Conservation (phyloP, 1,284 basidiomycete genomes). For the Xerocomus nothofagi region DNA sequence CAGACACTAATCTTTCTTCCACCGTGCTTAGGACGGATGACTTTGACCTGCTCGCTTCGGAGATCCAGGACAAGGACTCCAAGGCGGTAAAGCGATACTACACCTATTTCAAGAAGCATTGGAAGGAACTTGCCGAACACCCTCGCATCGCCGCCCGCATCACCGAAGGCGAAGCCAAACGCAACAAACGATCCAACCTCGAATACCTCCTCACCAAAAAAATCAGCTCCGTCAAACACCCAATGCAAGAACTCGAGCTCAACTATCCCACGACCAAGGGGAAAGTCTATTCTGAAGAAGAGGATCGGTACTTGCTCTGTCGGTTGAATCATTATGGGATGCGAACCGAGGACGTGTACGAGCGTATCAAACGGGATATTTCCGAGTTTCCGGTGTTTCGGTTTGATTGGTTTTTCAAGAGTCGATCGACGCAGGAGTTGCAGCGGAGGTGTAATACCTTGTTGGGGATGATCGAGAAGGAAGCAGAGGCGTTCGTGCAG, state of each 20-base stretch:
- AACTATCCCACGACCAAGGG: constrained; percentile 95
- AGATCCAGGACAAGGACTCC: constrained; percentile 85
- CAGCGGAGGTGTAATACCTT: constrained; percentile 89
- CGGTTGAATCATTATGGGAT: constrained; percentile 92
- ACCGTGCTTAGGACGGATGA: constrained; percentile 66
- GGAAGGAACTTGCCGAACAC: constrained; percentile 76
- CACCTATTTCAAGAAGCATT: constrained; percentile 87
- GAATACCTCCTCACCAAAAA: constrained; percentile 78
- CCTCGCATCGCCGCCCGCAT: constrained; percentile 83
- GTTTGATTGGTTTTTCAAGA: constrained; percentile 99
- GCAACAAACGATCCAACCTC: constrained; percentile 83
- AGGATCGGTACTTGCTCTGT: constrained; percentile 94
- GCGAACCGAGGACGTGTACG: constrained; percentile 90
- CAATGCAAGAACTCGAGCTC: constrained; percentile 94
- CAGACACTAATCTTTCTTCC: background rate
- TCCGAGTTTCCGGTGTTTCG: constrained; percentile 95
- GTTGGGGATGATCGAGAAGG: constrained; percentile 90
- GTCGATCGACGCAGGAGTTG: constrained; percentile 88
- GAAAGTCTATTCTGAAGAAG: constrained; percentile 95
- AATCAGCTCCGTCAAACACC: constrained; percentile 78
- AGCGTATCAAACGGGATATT: constrained; percentile 95
- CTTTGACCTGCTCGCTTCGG: constrained; percentile 76
- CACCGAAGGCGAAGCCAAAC: constrained; percentile 81
- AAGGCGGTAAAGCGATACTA: constrained; percentile 85
- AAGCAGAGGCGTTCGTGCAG: constrained; percentile 64